phyloP scores from a whole-genome alignment of 352 stramenopile genomes.

The Blastocystis sp. region DNA sequence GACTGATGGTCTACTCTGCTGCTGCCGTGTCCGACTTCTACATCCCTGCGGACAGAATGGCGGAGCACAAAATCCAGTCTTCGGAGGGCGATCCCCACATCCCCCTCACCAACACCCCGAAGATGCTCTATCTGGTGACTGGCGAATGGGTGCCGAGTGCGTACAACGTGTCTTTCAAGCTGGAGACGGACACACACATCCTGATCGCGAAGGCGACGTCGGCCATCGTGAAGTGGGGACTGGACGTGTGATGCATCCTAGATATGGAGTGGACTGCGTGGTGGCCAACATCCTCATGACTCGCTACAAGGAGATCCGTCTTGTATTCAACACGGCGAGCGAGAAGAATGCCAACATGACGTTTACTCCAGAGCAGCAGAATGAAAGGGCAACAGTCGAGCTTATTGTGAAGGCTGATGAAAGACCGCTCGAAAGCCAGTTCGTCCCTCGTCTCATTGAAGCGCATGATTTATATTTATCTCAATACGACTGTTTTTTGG shows the following conservation, averaged over 20 bases:
- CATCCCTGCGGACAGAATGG: constrained; percentile 79
- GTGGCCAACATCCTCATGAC: constrained; percentile 91
- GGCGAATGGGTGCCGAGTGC: constrained; percentile 83
- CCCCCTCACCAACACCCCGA: constrained; percentile 85
- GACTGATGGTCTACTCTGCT: constrained; percentile 84
- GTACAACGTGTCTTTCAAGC: constrained; percentile 95
- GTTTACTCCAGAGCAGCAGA: not conserved
- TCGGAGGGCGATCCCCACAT: constrained; percentile 73
- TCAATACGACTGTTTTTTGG: not conserved
- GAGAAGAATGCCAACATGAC: not conserved
- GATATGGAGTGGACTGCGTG: constrained; percentile 91
- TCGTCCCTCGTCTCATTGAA: constrained; percentile 7
- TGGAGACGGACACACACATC: constrained; percentile 91
- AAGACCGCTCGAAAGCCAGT: not conserved
- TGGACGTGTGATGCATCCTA: constrained; percentile 78
- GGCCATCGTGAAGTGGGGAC: not conserved
- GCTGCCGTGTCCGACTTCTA: constrained; percentile 98
- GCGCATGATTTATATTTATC: constrained; percentile 13
- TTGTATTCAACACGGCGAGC: constrained; percentile 68
- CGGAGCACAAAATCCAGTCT: constrained; percentile 94
- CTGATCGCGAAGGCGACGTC: constrained; percentile 77
- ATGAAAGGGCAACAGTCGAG: not conserved
- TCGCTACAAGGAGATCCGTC: constrained; percentile 81
- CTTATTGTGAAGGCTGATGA: not conserved
- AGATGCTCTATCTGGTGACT: constrained; percentile 84